Base-by-base conservation (phyloP, 1,284 basidiomycete genomes). In the Rhodotorula sp. region DNA sequence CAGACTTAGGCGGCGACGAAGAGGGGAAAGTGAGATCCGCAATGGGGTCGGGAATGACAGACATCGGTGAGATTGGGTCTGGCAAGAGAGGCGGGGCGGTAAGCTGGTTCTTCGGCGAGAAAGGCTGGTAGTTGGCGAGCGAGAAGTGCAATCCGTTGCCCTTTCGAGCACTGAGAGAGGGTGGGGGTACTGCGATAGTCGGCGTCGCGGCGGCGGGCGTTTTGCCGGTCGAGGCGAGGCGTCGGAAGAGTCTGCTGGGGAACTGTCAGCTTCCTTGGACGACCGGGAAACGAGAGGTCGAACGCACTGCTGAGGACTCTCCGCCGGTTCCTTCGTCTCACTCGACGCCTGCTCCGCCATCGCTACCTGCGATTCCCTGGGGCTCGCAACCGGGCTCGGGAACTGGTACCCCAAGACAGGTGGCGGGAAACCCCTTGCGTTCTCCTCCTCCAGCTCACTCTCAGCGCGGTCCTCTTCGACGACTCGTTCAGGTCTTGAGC, bases 351-450 rank as follows among this genome's bases (percentile, higher is more conserved):
- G 48, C 52, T 28, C 26, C 52, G n/a, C 28, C 28, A 9, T 20
- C 5, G 18, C 28, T 9, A 30, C 53, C 31, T n/a, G 18, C 37
- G 60, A 37, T 7, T 56, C 37, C 2, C 57, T 22, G 11, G 73
- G 62, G 16, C 55, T 56, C 37, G 34, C 55, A 5, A 56, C 55
- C 13, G 55, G 55, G 20, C 57, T 58, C 20, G 57, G 57, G 44
- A 72, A 72, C 58, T 68, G 62, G 40, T 74, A 72, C 11, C 55
- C 68, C 24, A 54, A 50, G 20, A 64, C 48, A 5, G 73, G 68
- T 4, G 64, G 63, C 26, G 70, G 70, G 57, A 72, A 72, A 15
- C 26, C 60, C 53, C 59, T 48, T 51, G 62, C 62, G 18, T 53
- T 59, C 56, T 67, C 67, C 5, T 55, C 63, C 34, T 52, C 65